These are phyloP conservation scores for Cordyceps javanica DNA, from an alignment of 2,329 filamentous ascomycete species.

Conservation along the genomic window DNA sequence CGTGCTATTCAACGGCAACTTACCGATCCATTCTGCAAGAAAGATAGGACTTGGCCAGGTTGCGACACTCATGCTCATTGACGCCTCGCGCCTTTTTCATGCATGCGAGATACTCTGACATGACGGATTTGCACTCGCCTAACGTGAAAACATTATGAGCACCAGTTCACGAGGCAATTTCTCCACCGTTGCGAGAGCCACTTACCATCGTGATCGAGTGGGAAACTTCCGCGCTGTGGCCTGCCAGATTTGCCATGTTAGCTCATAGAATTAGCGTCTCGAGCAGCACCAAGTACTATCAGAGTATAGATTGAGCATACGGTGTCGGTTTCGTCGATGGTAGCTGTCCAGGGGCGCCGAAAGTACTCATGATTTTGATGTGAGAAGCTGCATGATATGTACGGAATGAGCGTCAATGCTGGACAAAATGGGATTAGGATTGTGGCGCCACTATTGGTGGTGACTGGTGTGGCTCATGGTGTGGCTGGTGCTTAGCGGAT, in stretches of 20 bases:
- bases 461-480: neutral
- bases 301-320: conserved; percentile 37
- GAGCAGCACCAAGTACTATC: neutral
- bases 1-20: conserved; percentile 23
- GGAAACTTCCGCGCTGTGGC: conserved; percentile 88
- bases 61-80: conserved; percentile 80
- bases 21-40: conserved; percentile 92
- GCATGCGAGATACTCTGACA: conserved; percentile 78
- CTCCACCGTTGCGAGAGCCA: neutral
- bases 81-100: conserved; percentile 77
- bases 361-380: conserved; percentile 47
- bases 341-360: conserved; percentile 65
- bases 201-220: conserved; percentile 81
- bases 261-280: neutral
- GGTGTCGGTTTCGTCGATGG: conserved; percentile 62
- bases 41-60: conserved; percentile 82
- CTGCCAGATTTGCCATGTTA: conserved; percentile 34
- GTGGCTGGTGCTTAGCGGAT: neutral
- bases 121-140: conserved; percentile 92
- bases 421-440: neutral
- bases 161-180: neutral
- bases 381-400: neutral
- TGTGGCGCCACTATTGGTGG: conserved; percentile 7
- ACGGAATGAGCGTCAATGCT: neutral
- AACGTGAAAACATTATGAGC: neutral